phyloP scores from a whole-genome alignment of 306 rosid genomes.

The Purshia tridentata region DNA sequence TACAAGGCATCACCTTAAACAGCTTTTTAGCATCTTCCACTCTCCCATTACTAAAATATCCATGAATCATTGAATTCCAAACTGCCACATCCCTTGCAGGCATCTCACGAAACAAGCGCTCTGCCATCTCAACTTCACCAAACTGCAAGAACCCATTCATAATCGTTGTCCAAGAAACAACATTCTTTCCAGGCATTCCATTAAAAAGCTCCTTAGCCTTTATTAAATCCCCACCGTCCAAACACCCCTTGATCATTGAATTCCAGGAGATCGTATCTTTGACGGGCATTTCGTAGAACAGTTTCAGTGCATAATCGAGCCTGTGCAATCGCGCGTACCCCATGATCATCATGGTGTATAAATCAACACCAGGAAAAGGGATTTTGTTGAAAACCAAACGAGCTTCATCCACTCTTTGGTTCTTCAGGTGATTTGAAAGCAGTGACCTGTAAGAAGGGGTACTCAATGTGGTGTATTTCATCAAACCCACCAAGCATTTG shows the following conservation, averaged over 20 bases:
- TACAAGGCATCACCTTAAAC: conserved; percentile 55
- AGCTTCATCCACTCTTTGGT: conserved; percentile 52
- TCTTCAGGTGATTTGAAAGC: conserved; percentile 40
- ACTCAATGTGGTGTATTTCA: conserved; percentile 15
- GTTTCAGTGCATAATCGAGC: conserved; percentile 40
- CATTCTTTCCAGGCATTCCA: conserved; percentile 55
- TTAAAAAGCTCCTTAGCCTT: conserved; percentile 58
- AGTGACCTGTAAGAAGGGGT: conserved; percentile 26
- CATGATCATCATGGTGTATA: conserved; percentile 22
- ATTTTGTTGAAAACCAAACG: conserved; percentile 46
- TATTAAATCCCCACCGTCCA: conserved; percentile 52
- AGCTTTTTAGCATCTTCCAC: conserved; percentile 54
- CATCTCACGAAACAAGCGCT: conserved; percentile 57
- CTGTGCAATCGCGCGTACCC: neutral
- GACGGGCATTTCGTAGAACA: conserved; percentile 55
- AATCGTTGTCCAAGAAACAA: conserved; percentile 77
- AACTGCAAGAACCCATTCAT: conserved; percentile 49
- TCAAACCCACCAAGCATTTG: conserved; percentile 25
- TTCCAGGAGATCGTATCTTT: conserved; percentile 74
- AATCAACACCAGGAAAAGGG: conserved; percentile 40
- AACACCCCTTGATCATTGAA: conserved; percentile 62
- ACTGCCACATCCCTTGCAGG: conserved; percentile 60
- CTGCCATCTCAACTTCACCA: conserved; percentile 63
- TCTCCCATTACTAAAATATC: conserved; percentile 65
- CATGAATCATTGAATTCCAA: conserved; percentile 84